Percentiles rank a stretch among this genome's conserved stretches.
Evolutionary conservation across 352 stramenopile species (phyloP).

Genomic region (Pythium sukuiense): DNA sequence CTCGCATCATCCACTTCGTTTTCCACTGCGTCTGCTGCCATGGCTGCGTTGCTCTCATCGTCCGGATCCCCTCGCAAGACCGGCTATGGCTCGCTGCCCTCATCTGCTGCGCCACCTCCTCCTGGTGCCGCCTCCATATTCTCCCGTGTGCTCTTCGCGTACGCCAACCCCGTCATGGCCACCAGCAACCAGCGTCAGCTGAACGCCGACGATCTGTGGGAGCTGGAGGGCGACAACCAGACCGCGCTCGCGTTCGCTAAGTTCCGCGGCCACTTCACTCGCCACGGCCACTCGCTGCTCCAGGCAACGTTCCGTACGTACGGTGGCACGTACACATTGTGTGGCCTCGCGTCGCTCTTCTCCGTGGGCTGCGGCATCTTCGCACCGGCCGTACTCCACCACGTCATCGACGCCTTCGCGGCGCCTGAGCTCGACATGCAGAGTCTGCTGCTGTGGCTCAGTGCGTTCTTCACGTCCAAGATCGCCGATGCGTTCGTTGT

Average conservation of each 20-base stretch:
- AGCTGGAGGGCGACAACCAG: neutral
- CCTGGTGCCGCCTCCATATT: no score
- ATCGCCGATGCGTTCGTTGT: conserved; percentile 27
- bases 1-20: no score
- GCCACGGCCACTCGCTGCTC: no score
- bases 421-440: neutral
- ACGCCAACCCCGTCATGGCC: no score
- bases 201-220: conserved; percentile 15
- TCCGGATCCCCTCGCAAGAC: no score
- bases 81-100: no score
- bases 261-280: conserved; percentile 10
- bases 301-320: no score
- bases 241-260: neutral
- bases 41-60: no score
- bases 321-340: neutral
- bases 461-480: conserved; percentile 31
- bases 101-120: no score
- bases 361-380: conserved; percentile 18
- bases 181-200: neutral
- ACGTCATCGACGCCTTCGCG: conserved; percentile 6
- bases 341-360: no score
- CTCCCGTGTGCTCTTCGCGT: no score
- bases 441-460: conserved; percentile 28
- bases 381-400: conserved; percentile 22
- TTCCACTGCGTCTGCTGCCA: no score